Evolutionary conservation across 2,329 filamentous ascomycete genomes (phyloP).

Genomic region (Alternaria solani): DNA sequence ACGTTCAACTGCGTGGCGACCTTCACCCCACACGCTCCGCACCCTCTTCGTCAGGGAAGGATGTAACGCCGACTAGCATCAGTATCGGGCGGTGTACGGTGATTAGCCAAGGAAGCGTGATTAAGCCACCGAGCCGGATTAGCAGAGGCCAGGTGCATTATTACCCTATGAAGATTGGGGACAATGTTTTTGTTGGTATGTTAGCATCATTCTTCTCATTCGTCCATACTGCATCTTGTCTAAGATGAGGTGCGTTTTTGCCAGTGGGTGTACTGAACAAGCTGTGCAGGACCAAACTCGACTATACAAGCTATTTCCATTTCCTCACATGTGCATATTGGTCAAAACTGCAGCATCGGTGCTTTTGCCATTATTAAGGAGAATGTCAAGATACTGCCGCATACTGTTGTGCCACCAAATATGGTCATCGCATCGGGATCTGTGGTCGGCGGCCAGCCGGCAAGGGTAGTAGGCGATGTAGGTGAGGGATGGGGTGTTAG

Average conservation of each 20-base stretch:
- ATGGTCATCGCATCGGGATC: conserved; percentile 95
- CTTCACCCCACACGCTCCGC: conserved; percentile 61
- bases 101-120: conserved; percentile 76
- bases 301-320: conserved; percentile 85
- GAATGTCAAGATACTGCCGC: conserved; percentile 86
- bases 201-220: conserved; percentile 30
- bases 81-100: conserved; percentile 93
- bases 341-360: conserved; percentile 76
- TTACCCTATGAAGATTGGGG: conserved; percentile 90
- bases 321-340: conserved; percentile 86
- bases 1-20: conserved; percentile 93
- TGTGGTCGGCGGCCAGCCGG: conserved; percentile 73
- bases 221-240: not conserved
- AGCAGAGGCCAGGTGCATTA: conserved; percentile 79
- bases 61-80: conserved; percentile 65
- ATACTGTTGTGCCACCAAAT: conserved; percentile 80
- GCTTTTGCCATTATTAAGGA: conserved; percentile 94
- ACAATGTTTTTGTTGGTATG: conserved; percentile 90
- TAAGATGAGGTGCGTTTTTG: not conserved
- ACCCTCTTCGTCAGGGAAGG: conserved; percentile 43
- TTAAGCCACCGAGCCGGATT: conserved; percentile 83
- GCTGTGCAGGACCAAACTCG: conserved; percentile 55
- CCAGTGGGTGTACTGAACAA: not conserved
- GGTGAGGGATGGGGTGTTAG: conserved; percentile 60
- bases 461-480: conserved; percentile 58